phyloP scores from a whole-genome alignment of 2,329 filamentous ascomycete species.

The Penicillium hordei region DNA sequence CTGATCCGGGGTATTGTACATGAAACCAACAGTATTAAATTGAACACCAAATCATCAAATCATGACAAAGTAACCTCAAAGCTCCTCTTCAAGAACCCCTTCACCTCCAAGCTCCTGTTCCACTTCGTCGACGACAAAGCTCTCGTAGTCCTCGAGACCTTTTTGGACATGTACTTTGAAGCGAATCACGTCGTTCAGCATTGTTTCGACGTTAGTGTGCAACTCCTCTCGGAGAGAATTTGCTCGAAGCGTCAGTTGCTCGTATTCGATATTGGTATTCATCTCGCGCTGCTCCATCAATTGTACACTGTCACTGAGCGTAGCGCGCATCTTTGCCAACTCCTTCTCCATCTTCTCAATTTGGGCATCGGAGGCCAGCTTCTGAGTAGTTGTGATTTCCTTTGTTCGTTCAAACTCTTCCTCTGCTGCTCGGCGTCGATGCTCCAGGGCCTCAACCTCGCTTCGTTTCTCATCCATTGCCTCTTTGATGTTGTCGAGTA shows the following conservation, averaged over 20 bases:
- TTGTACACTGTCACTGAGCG: slow-evolving; percentile 81
- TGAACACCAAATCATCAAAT: slow-evolving; percentile 14
- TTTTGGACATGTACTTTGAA: slow-evolving; percentile 98
- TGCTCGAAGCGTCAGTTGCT: slow-evolving; percentile 82
- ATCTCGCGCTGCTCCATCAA: slow-evolving; percentile 93
- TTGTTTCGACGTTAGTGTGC: slow-evolving; percentile 94
- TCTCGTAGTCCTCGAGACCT: slow-evolving; percentile 88
- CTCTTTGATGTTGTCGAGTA: slow-evolving; percentile 92
- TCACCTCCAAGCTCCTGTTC: slow-evolving; percentile 75
- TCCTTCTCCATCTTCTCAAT: slow-evolving; percentile 99
- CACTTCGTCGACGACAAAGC: slow-evolving; percentile 90
- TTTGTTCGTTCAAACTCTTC: slow-evolving; percentile 94
- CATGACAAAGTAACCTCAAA: slow-evolving; percentile 19
- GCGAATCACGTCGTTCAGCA: slow-evolving; percentile 95
- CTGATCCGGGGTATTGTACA: slow-evolving; percentile 11
- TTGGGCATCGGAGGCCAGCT: slow-evolving; percentile 83
- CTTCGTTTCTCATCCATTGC: slow-evolving; percentile 92
- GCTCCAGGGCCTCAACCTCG: slow-evolving; percentile 88
- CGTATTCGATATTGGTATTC: slow-evolving; percentile 94
- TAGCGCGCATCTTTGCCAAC: slow-evolving; percentile 84
- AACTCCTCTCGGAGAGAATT: slow-evolving; percentile 88
- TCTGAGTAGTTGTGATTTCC: slow-evolving; percentile 82
- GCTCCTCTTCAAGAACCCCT: slow-evolving; percentile 44
- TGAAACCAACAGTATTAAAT: slow-evolving; percentile 8
- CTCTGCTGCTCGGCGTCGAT: slow-evolving; percentile 81